Conservation (phyloP, 352 stramenopile species). For the Phytophthora nicotianae region DNA sequence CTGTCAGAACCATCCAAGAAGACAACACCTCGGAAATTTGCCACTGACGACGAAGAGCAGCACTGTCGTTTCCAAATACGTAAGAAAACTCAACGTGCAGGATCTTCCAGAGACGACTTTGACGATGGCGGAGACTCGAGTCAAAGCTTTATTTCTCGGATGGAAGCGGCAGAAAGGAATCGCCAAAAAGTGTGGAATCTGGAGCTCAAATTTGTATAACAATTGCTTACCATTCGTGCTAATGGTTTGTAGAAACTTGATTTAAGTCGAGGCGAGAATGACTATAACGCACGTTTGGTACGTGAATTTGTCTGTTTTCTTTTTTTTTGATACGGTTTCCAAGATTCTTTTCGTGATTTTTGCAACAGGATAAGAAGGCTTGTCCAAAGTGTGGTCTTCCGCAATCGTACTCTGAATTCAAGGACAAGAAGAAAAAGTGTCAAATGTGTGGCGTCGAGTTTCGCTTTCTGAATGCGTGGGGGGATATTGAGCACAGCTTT, state of each 20-base stretch:
- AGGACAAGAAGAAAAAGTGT: conserved; percentile 88
- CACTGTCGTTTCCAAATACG: conserved; percentile 73
- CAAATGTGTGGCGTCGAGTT: conserved; percentile 83
- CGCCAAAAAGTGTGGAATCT: conserved; percentile 60
- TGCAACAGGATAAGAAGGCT: conserved; percentile 73
- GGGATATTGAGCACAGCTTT: conserved; percentile 70
- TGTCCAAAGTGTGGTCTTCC: conserved; percentile 70
- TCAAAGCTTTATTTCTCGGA: conserved; percentile 66
- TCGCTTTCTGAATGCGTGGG: conserved; percentile 73
- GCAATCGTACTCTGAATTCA: conserved; percentile 84
- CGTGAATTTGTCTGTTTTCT: background rate
- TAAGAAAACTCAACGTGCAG: conserved; percentile 23
- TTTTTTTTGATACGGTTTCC: too few relatives aligned
- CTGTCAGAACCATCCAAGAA: conserved; percentile 60
- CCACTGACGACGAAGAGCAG: conserved; percentile 71
- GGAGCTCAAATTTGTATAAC: background rate
- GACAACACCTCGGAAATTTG: conserved; percentile 53
- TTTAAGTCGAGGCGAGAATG: conserved; percentile 72
- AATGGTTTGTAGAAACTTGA: conserved; percentile 61
- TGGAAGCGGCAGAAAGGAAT: conserved; percentile 82
- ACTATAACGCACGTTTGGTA: conserved; percentile 71
- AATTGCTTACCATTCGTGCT: conserved; percentile 2
- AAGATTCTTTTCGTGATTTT: background rate
- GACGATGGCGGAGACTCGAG: conserved; percentile 36
- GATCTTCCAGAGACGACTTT: conserved; percentile 32